Percentiles rank a stretch among this genome's conserved stretches.
These are phyloP conservation scores for Camellia japonica DNA, from an alignment of 148 eudicot genomes.

Conservation along the genomic window DNA sequence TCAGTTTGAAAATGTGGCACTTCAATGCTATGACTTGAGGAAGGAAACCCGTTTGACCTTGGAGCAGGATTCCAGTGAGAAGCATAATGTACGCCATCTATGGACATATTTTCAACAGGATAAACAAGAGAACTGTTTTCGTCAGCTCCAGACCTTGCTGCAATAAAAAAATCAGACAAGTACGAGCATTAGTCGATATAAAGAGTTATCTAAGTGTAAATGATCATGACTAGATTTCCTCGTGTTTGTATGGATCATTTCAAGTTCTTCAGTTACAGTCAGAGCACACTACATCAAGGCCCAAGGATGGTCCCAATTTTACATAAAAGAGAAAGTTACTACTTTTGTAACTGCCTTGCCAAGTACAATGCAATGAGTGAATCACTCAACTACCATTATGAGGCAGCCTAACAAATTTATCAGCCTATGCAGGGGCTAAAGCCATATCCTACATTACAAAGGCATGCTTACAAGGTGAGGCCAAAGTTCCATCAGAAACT, in stretches of 20 bases:
- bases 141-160: constrained; percentile 49
- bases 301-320: neutral
- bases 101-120: constrained; percentile 52
- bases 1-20: constrained; percentile 53
- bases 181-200: neutral
- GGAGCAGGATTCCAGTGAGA: constrained; percentile 56
- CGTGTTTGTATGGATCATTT: neutral
- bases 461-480: neutral
- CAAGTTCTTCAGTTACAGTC: neutral
- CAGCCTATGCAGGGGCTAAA: neutral
- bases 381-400: neutral
- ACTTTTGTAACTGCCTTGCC: neutral
- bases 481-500: neutral
- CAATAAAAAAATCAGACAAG: constrained; percentile 13
- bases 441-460: constrained; percentile 1
- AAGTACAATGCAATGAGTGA: neutral
- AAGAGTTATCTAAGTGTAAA: neutral
- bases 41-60: constrained; percentile 42
- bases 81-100: constrained; percentile 44
- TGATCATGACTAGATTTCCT: neutral
- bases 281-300: neutral
- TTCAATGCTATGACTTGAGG: constrained; percentile 43
- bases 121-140: constrained; percentile 49
- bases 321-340: neutral
- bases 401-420: constrained; percentile 8